Conservation (phyloP, 495 filamentous ascomycete genomes). For the Trichoderma virens region DNA sequence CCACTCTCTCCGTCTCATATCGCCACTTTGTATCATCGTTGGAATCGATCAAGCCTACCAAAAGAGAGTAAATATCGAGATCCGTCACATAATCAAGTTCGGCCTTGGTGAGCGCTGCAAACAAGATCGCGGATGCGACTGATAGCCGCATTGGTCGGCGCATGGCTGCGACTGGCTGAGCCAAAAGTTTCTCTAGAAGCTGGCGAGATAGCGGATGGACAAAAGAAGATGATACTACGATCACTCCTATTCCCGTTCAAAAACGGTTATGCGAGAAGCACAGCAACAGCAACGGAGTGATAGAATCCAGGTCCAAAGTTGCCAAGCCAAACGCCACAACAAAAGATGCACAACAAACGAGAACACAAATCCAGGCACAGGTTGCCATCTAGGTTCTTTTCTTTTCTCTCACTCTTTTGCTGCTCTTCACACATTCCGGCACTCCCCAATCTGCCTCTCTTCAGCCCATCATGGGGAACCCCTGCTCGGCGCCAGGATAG, state of each 20-base stretch:
- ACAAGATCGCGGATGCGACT: neutral
- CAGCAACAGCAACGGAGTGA: neutral
- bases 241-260: too few relatives aligned
- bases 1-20: neutral
- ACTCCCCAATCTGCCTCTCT: neutral
- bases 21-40: neutral
- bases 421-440: neutral
- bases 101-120: constrained; percentile 16
- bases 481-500: neutral
- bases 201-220: neutral
- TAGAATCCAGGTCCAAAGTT: neutral
- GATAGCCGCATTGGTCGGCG: neutral
- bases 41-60: constrained; percentile 23
- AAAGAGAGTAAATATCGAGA: constrained; percentile 29
- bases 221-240: too few relatives aligned
- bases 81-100: constrained; percentile 37
- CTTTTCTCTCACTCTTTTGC: neutral
- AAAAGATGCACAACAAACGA: neutral
- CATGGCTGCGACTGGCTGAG: neutral
- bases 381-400: too few relatives aligned
- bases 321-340: neutral
- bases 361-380: too few relatives aligned
- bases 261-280: too few relatives aligned
- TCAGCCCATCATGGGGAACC: neutral
- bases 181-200: neutral